These are phyloP conservation scores for Daedaleopsis sinensis DNA, from an alignment of 768 basidiomycete genomes.

Conservation along the genomic window DNA sequence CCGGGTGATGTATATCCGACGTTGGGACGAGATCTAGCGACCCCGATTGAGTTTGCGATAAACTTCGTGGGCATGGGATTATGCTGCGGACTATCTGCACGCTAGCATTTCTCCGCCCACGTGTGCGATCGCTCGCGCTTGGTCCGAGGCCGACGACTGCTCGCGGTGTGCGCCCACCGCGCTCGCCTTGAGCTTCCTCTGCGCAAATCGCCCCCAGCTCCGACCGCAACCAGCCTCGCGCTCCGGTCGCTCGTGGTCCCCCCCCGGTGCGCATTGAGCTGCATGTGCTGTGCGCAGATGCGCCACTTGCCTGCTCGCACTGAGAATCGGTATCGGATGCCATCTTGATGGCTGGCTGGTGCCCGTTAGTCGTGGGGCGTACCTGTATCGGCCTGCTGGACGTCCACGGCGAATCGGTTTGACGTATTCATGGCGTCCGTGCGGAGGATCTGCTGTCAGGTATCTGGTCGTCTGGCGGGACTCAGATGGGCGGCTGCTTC, in stretches of 20 bases:
- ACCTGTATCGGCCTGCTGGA: slow-evolving; percentile 1
- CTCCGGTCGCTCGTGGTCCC: not conserved
- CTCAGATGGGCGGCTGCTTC: slow-evolving; percentile 10
- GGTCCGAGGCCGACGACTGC: slow-evolving; percentile 10
- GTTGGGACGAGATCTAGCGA: slow-evolving; percentile 27
- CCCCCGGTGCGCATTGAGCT: not conserved
- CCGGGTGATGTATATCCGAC: slow-evolving; percentile 48
- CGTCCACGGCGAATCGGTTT: slow-evolving; percentile 5
- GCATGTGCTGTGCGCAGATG: not conserved
- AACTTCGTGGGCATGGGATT: slow-evolving; percentile 30
- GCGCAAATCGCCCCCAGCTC: not conserved
- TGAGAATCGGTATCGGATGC: slow-evolving; percentile 17
- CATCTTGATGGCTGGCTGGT: slow-evolving; percentile 13
- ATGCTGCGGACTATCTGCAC: slow-evolving; percentile 9
- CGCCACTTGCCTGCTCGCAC: not conserved
- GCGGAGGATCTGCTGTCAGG: slow-evolving; percentile 8
- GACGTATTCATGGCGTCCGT: slow-evolving; percentile 15
- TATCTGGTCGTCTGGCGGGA: slow-evolving; percentile 6
- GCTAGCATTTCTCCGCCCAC: slow-evolving; percentile 24
- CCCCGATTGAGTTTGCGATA: slow-evolving; percentile 43
- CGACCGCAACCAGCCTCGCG: too few species aligned
- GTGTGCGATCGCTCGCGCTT: slow-evolving; percentile 16
- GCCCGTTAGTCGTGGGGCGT: not conserved
- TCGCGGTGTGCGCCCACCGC: slow-evolving; percentile 3
- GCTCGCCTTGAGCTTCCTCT: not conserved